Evolutionary conservation across 495 filamentous ascomycete species (phyloP), one percentile per base, ranked within the genome.

Genomic region (Friedmanniomyces simplex): DNA sequence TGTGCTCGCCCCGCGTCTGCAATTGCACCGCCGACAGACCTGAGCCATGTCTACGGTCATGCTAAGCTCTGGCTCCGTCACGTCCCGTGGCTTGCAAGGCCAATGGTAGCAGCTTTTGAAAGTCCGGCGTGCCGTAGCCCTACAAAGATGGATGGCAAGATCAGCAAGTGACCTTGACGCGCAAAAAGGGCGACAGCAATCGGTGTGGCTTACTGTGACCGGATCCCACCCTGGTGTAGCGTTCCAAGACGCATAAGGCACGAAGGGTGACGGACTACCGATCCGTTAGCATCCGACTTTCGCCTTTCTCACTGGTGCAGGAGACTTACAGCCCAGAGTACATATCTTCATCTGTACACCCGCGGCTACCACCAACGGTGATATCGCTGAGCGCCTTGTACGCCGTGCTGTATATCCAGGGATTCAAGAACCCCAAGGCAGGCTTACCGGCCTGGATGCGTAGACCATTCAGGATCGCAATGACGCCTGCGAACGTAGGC

Each of bases 391-490:
- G 70, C 0, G 73, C 82, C 11, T 68, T 55, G 42, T 70, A 68
- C 12, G 73, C 81, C 7, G 60, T 68, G 11, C 71, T 71, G 69
- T 89, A 90, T 26, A 90, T 62, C 82, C 82, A 87, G 0, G 85
- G 86, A 7, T 90, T 89, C 37, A 90, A 63, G 73, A 88, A 89
- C 0, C 86, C 86, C 54, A 89, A 65, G 0, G 77, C 67, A 0
- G 78, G 69, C 62, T 79, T 68, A 21, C 77, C 77, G 18, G 72
- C 72, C 0, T 74, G 68, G 28, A 82, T 69, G 1, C 82, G 73
- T 0, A 81, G 84, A 58, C 84, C 83, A 57, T 89, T 88, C 36
- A 89, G 71, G n/a, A 88, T 69, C 0, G 75, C 75, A 5, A 90
- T 67, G 16, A 90, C 65, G 13, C 77, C 83, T 2, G 79, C 75